These are phyloP conservation scores for Iris pallida DNA, from an alignment of 116 monocot species.

Conservation along the genomic window DNA sequence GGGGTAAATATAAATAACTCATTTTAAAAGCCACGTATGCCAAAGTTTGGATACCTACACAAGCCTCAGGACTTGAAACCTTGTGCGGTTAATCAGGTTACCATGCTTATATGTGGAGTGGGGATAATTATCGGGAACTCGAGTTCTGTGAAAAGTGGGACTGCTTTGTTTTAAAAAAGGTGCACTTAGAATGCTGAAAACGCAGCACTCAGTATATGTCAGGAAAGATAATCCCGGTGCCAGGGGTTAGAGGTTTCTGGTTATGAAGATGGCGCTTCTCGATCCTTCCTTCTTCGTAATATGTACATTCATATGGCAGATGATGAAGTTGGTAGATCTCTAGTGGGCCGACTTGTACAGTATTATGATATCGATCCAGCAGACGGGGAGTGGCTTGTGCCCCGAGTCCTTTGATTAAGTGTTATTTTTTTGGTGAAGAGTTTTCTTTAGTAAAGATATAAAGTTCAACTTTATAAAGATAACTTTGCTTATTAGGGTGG, in stretches of 20 bases:
- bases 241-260: slow-evolving; percentile 54
- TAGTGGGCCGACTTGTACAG: slow-evolving; percentile 30
- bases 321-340: slow-evolving; percentile 72
- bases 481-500: too few species aligned
- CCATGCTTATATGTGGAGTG: slow-evolving; percentile 73
- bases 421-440: too few species aligned
- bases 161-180: slow-evolving; percentile 77
- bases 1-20: too few species aligned
- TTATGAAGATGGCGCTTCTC: slow-evolving; percentile 21
- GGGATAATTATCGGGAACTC: slow-evolving; percentile 76
- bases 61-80: slow-evolving; percentile 59
- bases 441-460: too few species aligned
- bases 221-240: slow-evolving; percentile 57
- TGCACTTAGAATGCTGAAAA: slow-evolving; percentile 60
- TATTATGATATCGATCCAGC: slow-evolving; percentile 82
- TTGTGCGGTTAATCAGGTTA: slow-evolving; percentile 50
- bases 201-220: slow-evolving; percentile 42
- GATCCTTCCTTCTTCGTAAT: slow-evolving; percentile 56
- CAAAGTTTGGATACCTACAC: slow-evolving; percentile 32
- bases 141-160: slow-evolving; percentile 73
- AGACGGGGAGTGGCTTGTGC: slow-evolving; percentile 69
- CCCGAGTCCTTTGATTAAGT: too few species aligned
- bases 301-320: slow-evolving; percentile 42
- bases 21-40: too few species aligned
- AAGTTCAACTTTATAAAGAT: too few species aligned